phyloP scores from a whole-genome alignment of 2,329 filamentous ascomycete species.

The Aureobasidium sp. region DNA sequence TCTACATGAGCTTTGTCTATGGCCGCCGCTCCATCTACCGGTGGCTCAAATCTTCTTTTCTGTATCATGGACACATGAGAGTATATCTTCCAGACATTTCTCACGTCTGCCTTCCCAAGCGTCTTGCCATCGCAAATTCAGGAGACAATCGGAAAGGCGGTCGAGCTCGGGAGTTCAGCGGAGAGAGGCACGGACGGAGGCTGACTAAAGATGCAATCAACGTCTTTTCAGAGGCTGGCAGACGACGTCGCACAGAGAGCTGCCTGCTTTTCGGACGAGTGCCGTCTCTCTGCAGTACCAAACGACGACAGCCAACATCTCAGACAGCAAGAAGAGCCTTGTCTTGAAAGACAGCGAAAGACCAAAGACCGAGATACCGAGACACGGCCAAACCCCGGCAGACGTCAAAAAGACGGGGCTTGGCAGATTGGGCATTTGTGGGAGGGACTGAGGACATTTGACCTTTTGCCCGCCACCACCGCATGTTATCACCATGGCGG shows the following conservation, averaged over 20 bases:
- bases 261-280: neutral
- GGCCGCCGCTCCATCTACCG: neutral
- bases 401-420: neutral
- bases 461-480: slow-evolving; percentile 8
- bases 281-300: neutral
- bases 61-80: no score
- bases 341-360: neutral
- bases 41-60: neutral
- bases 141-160: neutral
- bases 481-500: slow-evolving; percentile 14
- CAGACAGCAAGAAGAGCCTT: neutral
- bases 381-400: neutral
- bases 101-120: neutral
- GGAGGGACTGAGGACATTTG: slow-evolving; percentile 2
- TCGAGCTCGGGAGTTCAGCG: neutral
- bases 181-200: neutral
- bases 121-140: neutral
- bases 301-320: neutral
- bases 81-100: neutral
- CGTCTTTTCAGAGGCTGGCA: neutral
- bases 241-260: neutral
- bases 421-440: neutral
- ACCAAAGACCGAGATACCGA: neutral
- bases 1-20: neutral
- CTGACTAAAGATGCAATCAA: slow-evolving; percentile 13